Conservation (phyloP, 2,329 filamentous ascomycete genomes). For the Cercospora beticola region DNA sequence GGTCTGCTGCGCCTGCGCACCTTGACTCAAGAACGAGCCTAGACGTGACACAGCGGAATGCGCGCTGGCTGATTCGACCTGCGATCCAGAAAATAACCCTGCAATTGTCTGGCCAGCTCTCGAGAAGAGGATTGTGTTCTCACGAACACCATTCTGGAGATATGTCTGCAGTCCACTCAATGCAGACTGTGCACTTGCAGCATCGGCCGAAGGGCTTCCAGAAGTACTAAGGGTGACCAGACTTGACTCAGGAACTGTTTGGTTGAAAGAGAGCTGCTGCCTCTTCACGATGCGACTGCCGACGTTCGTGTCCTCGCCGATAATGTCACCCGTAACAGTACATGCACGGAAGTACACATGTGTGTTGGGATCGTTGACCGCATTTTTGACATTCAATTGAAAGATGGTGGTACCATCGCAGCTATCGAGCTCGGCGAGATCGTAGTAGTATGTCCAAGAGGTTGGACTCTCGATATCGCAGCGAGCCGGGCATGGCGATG, state of each 20-base stretch:
- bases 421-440: constrained; percentile 8
- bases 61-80: background rate
- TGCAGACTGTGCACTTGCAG: background rate
- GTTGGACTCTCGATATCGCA: background rate
- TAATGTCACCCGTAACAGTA: constrained; percentile 9
- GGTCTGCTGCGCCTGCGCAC: background rate
- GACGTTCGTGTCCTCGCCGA: background rate
- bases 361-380: constrained; percentile 9
- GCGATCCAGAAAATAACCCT: background rate
- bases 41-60: background rate
- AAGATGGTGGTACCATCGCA: constrained; percentile 13
- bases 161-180: background rate
- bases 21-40: background rate
- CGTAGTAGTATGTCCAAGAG: constrained; percentile 13
- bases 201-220: background rate
- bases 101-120: background rate
- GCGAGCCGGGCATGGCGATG: background rate
- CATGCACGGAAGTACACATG: constrained; percentile 14
- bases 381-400: constrained; percentile 17
- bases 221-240: background rate
- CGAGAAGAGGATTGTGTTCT: background rate
- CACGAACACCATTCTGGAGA: background rate
- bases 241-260: constrained; percentile 4
- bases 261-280: constrained; percentile 1
- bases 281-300: background rate